Evolutionary conservation across 257 asterid genomes (phyloP), one percentile per base, ranked within the genome.

Genomic region (Fraxinus cuspidata): DNA sequence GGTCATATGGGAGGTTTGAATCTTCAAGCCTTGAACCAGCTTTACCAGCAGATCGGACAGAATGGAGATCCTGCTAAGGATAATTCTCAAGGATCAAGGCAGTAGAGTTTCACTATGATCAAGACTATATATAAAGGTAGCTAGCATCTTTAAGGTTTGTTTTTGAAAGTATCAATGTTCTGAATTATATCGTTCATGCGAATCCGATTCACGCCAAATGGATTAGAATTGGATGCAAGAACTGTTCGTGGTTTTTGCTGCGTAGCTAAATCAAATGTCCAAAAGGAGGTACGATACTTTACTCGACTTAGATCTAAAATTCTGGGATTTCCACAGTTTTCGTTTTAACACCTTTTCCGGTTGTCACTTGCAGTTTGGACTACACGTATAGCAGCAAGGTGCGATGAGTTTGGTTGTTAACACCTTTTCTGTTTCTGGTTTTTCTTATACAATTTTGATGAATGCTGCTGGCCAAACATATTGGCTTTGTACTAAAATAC

Each of bases 1-100:
- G 91, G 90, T 7, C 88, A 84, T 53, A 85, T 88, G 42, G 92
- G 92, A 51, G 88, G 88, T 31, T 16, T 89, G 4, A 89, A 84
- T 84, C 77, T 85, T 29, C 94, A 91, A 25, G 85, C 91, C 6
- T 78, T 91, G 0, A 84, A 67, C 19, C 93, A 89, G 75, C 82
- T 87, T 23, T 89, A 91, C 58, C 94, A 89, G 82, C 94, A 89
- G 74, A 80, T 73, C 6, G 82, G 71, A 8, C 81, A 83, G 18
- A 82, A 81, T 18, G 84, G 77, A 23, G 72, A 75, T 49, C 85
- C 82, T 19, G 81, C 56, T 0, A 89, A 78, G 77, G 85, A 85
- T 73, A 87, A 84, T 34, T 85, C 92, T 7, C 87, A 86, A 70
- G 91, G 86, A 74, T 85, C 75, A 69, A 83, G 91, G 75, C 87